These are phyloP conservation scores for Actinomortierella wolfii DNA, from an alignment of 371 early-diverging fungal genomes.

Conservation along the genomic window DNA sequence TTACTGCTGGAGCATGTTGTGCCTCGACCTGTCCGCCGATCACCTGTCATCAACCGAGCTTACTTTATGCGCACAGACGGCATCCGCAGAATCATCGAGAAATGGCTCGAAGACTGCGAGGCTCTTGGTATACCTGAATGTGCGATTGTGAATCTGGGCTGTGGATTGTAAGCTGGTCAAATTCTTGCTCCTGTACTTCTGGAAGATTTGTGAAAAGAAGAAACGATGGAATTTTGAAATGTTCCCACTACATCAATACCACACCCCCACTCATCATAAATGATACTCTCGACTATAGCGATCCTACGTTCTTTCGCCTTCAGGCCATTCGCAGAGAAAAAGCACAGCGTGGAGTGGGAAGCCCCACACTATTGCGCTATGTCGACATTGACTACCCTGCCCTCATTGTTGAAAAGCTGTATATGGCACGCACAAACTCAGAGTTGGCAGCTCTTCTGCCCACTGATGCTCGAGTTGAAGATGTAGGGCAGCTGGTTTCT, in stretches of 20 bases:
- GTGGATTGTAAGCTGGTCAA: constrained; percentile 35
- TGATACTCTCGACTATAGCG: no score
- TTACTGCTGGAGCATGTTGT: constrained; percentile 39
- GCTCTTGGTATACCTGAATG: constrained; percentile 19
- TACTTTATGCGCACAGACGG: constrained; percentile 34
- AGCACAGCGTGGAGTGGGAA: background rate
- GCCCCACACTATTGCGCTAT: constrained; percentile 26
- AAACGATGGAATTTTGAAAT: background rate
- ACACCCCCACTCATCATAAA: background rate
- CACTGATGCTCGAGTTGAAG: constrained; percentile 27
- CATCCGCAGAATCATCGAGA: constrained; percentile 31
- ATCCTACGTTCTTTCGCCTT: constrained; percentile 37
- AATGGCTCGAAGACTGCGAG: constrained; percentile 41
- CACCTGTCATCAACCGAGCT: constrained; percentile 45
- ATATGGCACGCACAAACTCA: constrained; percentile 31
- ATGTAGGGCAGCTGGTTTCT: constrained; percentile 25
- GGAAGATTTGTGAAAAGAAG: background rate
- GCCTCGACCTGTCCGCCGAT: constrained; percentile 31
- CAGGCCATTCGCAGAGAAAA: constrained; percentile 14
- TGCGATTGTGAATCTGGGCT: constrained; percentile 31
- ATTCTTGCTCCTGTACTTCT: no score
- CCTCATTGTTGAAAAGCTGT: constrained; percentile 31
- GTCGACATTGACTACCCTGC: constrained; percentile 43
- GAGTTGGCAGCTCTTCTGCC: constrained; percentile 23
- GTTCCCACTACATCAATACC: background rate